Evolutionary conservation across 352 stramenopile genomes (phyloP).

Genomic region (Albugo laibachii): DNA sequence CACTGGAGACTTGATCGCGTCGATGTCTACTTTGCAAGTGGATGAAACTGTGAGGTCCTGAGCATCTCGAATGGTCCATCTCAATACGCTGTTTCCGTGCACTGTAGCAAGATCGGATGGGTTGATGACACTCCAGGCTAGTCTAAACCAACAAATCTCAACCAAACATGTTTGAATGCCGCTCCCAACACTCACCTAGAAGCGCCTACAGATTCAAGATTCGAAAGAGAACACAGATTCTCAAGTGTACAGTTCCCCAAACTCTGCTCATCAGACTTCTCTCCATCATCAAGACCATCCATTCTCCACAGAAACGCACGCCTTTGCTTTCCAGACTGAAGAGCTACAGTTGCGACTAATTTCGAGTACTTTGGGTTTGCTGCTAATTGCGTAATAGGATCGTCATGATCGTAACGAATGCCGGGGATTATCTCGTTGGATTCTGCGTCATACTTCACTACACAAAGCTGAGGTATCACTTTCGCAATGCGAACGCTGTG

Average conservation of each 20-base stretch:
- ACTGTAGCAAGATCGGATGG: conserved; percentile 14
- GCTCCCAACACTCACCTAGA: background rate
- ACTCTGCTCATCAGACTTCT: conserved; percentile 5
- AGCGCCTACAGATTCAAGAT: background rate
- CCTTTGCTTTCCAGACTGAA: conserved; percentile 10
- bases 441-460: conserved; percentile 34
- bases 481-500: conserved; percentile 3
- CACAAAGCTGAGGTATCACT: conserved; percentile 16
- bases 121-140: conserved; percentile 12
- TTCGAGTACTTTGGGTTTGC: conserved; percentile 24
- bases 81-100: background rate
- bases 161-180: too few species aligned
- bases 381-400: conserved; percentile 26
- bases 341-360: conserved; percentile 36
- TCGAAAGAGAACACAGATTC: background rate
- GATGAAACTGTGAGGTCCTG: conserved; percentile 1
- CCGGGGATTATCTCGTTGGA: conserved; percentile 16
- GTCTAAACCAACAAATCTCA: too few species aligned
- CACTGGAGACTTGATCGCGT: conserved; percentile 12
- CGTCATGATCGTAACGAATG: conserved; percentile 21
- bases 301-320: conserved; percentile 32
- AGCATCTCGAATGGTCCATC: conserved; percentile 1
- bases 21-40: conserved; percentile 29
- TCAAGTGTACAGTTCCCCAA: conserved; percentile 8
- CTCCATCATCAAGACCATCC: conserved; percentile 7